Conservation (phyloP, 257 asterid genomes). For the Apocynum venetum region DNA sequence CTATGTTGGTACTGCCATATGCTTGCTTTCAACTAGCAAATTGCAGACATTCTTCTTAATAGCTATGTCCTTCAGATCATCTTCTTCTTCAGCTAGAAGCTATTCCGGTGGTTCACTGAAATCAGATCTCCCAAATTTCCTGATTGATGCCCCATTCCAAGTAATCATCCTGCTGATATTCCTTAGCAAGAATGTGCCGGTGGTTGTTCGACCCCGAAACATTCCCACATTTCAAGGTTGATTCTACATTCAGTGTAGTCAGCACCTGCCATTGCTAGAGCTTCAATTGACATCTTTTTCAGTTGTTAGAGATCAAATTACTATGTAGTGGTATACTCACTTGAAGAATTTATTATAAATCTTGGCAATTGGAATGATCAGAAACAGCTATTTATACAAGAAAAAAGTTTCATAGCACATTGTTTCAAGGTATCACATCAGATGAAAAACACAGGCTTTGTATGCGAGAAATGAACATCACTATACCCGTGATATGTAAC, state of each 20-base stretch:
- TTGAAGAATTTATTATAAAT: not conserved
- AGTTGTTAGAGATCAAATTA: too few species aligned
- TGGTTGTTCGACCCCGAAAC: not conserved
- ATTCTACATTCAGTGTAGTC: conserved; percentile 14
- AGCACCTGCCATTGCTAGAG: conserved; percentile 32
- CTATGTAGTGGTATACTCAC: not conserved
- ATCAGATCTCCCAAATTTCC: not conserved
- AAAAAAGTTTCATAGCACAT: too few species aligned
- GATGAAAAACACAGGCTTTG: not conserved
- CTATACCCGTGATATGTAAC: not conserved
- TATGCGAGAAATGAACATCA: not conserved
- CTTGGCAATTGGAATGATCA: not conserved
- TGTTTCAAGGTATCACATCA: not conserved
- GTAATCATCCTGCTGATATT: not conserved
- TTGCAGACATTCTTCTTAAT: not conserved
- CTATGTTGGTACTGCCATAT: not conserved
- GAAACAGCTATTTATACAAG: not conserved
- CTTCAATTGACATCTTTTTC: conserved; percentile 21
- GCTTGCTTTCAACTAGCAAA: not conserved
- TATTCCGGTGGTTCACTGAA: not conserved
- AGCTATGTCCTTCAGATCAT: not conserved
- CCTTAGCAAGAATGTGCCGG: conserved; percentile 18
- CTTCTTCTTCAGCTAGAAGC: not conserved
- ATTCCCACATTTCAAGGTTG: conserved; percentile 17
- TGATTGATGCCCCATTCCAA: not conserved